phyloP scores from a whole-genome alignment of 192 early-diverging fungal species.

The Entrophospora sp. region DNA sequence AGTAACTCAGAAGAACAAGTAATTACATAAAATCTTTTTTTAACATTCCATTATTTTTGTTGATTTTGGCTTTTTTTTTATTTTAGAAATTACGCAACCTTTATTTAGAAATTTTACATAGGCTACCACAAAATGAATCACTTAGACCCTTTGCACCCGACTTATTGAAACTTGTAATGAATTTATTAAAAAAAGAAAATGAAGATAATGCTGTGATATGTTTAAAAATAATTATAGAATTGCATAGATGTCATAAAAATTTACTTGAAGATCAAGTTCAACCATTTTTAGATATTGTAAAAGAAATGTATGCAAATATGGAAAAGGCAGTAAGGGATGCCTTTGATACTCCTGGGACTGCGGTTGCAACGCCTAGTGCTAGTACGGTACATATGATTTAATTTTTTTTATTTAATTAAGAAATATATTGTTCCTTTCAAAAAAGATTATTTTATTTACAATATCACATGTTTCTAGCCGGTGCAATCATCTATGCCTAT shows the following conservation, averaged over 20 bases:
- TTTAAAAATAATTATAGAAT: slow-evolving; percentile 91
- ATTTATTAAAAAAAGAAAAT: slow-evolving; percentile 80
- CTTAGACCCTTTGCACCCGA: slow-evolving; percentile 69
- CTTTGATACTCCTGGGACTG: slow-evolving; percentile 69
- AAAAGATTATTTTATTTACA: not conserved
- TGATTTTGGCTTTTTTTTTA: not conserved
- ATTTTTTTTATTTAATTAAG: not conserved
- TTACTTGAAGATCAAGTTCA: slow-evolving; percentile 79
- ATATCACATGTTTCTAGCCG: slow-evolving; percentile 20
- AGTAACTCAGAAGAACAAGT: slow-evolving; percentile 71
- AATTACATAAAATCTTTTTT: not conserved
- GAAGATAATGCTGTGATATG: slow-evolving; percentile 95
- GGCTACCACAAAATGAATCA: slow-evolving; percentile 82
- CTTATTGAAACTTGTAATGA: slow-evolving; percentile 65
- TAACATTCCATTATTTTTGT: too few relatives aligned
- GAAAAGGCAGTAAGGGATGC: slow-evolving; percentile 68
- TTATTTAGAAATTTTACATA: slow-evolving; percentile 85
- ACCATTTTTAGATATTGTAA: slow-evolving; percentile 84
- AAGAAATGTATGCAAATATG: slow-evolving; percentile 93
- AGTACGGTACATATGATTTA: not conserved
- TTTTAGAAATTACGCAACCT: slow-evolving; percentile 78
- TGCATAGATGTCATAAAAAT: slow-evolving; percentile 81
- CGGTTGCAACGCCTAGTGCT: slow-evolving; percentile 33
- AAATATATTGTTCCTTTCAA: not conserved
- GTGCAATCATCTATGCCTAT: slow-evolving; percentile 29